These are phyloP conservation scores for Nakaseomyces uthaithaninus DNA, from an alignment of 1,139 yeast genomes.

Conservation along the genomic window DNA sequence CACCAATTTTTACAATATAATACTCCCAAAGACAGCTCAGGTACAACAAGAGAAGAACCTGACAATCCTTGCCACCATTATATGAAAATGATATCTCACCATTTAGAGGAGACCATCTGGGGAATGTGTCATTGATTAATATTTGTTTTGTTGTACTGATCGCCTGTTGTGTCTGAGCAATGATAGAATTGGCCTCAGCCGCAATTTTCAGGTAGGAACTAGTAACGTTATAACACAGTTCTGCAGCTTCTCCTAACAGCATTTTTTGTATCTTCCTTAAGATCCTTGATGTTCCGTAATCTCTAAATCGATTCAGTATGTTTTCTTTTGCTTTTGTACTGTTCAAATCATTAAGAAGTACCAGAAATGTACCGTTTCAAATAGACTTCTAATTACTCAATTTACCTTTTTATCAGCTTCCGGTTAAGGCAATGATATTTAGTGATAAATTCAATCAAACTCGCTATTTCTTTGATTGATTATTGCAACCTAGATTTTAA, in stretches of 20 bases:
- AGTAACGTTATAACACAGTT: conserved; percentile 26
- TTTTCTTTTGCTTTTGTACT: too few relatives aligned
- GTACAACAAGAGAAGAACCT: conserved; percentile 29
- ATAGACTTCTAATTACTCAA: too few relatives aligned
- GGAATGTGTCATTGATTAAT: conserved; percentile 24
- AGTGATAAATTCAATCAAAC: too few relatives aligned
- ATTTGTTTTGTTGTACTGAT: conserved; percentile 20
- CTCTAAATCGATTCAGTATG: too few relatives aligned
- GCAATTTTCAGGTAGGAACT: conserved; percentile 20
- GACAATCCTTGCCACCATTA: conserved; percentile 34
- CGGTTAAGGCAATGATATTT: too few relatives aligned
- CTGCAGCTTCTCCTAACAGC: conserved; percentile 20
- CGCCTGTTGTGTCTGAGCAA: conserved; percentile 27
- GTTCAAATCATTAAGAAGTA: too few relatives aligned
- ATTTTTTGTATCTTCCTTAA: conserved; percentile 7
- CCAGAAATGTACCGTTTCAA: too few relatives aligned
- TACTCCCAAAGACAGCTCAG: conserved; percentile 31
- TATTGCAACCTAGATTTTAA: too few relatives aligned
- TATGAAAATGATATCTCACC: conserved; percentile 31
- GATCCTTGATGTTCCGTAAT: conserved; percentile 7
- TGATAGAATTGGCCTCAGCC: conserved; percentile 13
- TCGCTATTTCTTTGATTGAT: too few relatives aligned
- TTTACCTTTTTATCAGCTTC: too few relatives aligned
- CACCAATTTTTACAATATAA: conserved; percentile 14
- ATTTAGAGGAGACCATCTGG: conserved; percentile 28